phyloP scores from a whole-genome alignment of 768 basidiomycete species.

The Saitozyma podzolica region DNA sequence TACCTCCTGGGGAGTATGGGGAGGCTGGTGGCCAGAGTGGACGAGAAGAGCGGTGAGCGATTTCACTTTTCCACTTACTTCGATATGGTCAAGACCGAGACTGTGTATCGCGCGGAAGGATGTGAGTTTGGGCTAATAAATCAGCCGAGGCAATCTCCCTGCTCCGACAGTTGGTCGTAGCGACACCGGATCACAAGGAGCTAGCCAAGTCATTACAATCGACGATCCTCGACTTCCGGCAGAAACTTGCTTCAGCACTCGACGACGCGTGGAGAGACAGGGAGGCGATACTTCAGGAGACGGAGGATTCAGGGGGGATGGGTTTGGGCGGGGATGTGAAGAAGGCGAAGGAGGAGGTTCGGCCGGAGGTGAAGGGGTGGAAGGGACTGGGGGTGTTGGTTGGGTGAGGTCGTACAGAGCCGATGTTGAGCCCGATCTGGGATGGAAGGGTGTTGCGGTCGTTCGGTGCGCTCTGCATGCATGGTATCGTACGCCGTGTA shows the following conservation, averaged over 20 bases:
- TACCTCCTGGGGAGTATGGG: slow-evolving; percentile 81
- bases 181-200: slow-evolving; percentile 66
- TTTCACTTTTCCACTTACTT: not conserved
- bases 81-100: too few relatives aligned
- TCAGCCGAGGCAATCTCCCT: slow-evolving; percentile 69
- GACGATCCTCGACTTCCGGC: slow-evolving; percentile 59
- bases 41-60: slow-evolving; percentile 63
- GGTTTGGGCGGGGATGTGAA: slow-evolving; percentile 27
- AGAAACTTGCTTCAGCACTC: slow-evolving; percentile 25
- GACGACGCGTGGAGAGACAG: slow-evolving; percentile 41
- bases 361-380: slow-evolving; percentile 26
- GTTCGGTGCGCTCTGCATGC: not conserved
- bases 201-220: slow-evolving; percentile 68
- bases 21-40: slow-evolving; percentile 69
- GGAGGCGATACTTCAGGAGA: slow-evolving; percentile 31
- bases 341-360: slow-evolving; percentile 22
- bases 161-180: slow-evolving; percentile 73
- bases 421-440: not conserved
- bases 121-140: slow-evolving; percentile 1
- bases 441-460: not conserved
- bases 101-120: not conserved
- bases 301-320: slow-evolving; percentile 33
- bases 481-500: not conserved
- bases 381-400: slow-evolving; percentile 37
- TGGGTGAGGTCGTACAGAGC: not conserved